phyloP scores from a whole-genome alignment of 2,329 filamentous ascomycete genomes.

The Apiospora marii region DNA sequence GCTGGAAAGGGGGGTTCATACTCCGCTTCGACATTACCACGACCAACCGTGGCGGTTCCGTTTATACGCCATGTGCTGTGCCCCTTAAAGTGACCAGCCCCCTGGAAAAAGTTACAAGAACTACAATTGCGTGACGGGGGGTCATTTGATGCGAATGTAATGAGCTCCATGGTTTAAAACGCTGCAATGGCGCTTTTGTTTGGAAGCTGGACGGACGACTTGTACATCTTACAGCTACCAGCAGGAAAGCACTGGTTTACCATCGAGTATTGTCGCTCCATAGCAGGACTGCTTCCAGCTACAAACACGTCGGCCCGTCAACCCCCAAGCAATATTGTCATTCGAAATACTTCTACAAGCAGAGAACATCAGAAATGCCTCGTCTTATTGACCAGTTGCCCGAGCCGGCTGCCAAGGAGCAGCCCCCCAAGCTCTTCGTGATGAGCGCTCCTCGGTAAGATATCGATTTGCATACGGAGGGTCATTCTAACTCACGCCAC shows the following conservation, averaged over 20 bases:
- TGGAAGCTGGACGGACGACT: background rate
- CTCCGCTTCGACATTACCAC: too few species aligned
- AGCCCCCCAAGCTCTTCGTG: constrained; percentile 11
- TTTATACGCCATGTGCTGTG: too few species aligned
- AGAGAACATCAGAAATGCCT: background rate
- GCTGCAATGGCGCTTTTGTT: too few species aligned
- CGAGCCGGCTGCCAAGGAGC: background rate
- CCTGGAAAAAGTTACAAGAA: too few species aligned
- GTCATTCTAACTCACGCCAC: background rate
- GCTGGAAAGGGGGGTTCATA: too few species aligned
- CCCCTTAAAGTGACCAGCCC: too few species aligned
- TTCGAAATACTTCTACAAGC: background rate
- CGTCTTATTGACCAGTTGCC: background rate
- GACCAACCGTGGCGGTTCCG: background rate
- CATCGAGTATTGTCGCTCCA: background rate
- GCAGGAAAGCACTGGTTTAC: background rate
- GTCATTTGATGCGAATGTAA: too few species aligned
- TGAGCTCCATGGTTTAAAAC: background rate
- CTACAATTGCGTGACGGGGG: too few species aligned
- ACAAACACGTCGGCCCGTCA: too few species aligned
- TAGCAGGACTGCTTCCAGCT: background rate
- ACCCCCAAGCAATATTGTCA: background rate
- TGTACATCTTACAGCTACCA: background rate
- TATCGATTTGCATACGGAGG: background rate
- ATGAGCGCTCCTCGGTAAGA: constrained; percentile 8